phyloP scores from a whole-genome alignment of 176 grass and related monocot species.

The Aegilops speltoides region DNA sequence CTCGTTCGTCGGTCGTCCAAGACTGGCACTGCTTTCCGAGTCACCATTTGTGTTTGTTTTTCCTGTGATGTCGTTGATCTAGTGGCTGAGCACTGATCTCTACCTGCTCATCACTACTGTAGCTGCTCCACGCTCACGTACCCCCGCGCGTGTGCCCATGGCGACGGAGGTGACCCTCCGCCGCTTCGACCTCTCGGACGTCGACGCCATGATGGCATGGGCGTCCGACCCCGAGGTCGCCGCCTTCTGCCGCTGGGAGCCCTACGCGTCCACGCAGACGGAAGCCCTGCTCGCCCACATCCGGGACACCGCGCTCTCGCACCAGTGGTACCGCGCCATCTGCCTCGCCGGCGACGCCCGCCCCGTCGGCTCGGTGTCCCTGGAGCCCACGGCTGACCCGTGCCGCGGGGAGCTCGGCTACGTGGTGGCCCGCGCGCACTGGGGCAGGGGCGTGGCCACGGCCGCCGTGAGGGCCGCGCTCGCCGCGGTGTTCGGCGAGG shows the following conservation, averaged over 20 bases:
- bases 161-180: constrained; percentile 41
- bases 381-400: constrained; percentile 28
- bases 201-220: constrained; percentile 62
- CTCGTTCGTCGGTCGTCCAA: too few species aligned
- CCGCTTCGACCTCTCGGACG: constrained; percentile 47
- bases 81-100: too few species aligned
- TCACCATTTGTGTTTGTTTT: too few species aligned
- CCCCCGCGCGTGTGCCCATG: background rate
- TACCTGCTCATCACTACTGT: too few species aligned
- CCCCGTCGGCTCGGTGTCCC: constrained; percentile 59
- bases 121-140: too few species aligned
- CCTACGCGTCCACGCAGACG: constrained; percentile 38
- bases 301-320: constrained; percentile 40
- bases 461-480: constrained; percentile 47
- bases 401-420: constrained; percentile 74
- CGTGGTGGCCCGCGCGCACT: constrained; percentile 57
- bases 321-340: constrained; percentile 60
- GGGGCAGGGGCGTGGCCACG: constrained; percentile 68
- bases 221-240: constrained; percentile 59
- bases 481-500: constrained; percentile 29
- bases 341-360: constrained; percentile 29
- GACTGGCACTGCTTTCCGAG: too few species aligned
- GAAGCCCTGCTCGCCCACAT: constrained; percentile 49
- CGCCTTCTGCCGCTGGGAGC: constrained; percentile 59
- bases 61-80: too few species aligned